Evolutionary conservation across 257 asterid species (phyloP).

Genomic region (Rhazya stricta): DNA sequence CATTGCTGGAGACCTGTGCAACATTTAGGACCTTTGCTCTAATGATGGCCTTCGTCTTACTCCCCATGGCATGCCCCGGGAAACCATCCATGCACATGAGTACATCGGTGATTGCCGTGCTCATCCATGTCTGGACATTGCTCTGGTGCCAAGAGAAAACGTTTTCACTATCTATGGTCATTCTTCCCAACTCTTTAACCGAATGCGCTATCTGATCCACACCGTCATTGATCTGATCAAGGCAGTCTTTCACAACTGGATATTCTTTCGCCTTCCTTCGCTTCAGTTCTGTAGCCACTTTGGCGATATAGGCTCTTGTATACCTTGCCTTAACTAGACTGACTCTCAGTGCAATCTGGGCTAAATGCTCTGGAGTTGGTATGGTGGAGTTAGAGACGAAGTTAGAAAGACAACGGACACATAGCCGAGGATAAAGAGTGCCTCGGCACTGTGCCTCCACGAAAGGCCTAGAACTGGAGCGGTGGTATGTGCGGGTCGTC

Average conservation of each 20-base stretch:
- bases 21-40: constrained; percentile 55
- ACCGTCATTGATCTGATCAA: constrained; percentile 61
- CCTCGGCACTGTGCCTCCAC: constrained; percentile 39
- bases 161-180: constrained; percentile 22
- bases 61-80: constrained; percentile 39
- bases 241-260: constrained; percentile 44
- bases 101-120: constrained; percentile 51
- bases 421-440: constrained; percentile 41
- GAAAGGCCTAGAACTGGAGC: constrained; percentile 37
- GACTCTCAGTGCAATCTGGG: constrained; percentile 49
- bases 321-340: constrained; percentile 44
- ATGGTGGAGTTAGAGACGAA: constrained; percentile 24
- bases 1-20: constrained; percentile 49
- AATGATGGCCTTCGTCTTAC: constrained; percentile 40
- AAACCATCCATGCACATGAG: constrained; percentile 48
- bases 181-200: constrained; percentile 39
- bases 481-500: constrained; percentile 7
- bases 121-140: constrained; percentile 55
- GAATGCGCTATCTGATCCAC: constrained; percentile 49
- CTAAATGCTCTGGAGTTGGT: constrained; percentile 39
- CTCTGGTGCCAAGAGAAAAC: constrained; percentile 56
- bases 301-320: constrained; percentile 39
- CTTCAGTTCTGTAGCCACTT: constrained; percentile 38
- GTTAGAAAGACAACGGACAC: constrained; percentile 32
- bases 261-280: constrained; percentile 31